Evolutionary conservation across 1,284 basidiomycete species (phyloP).

Genomic region (Sphaerobolus stellatus): DNA sequence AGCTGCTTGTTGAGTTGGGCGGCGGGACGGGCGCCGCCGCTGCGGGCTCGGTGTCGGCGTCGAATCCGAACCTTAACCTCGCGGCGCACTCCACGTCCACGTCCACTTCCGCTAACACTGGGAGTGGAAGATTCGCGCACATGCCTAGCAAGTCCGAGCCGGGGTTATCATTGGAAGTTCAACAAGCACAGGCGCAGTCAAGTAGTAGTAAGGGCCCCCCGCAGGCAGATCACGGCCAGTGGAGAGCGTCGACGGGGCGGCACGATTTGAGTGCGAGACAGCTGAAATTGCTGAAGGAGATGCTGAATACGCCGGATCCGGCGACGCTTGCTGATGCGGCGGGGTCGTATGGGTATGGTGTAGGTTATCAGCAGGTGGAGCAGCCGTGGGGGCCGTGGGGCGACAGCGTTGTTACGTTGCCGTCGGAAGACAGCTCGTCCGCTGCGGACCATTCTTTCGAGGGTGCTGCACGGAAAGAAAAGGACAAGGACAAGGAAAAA

Average conservation of each 20-base stretch:
- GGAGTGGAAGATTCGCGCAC: too few species aligned
- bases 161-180: slow-evolving; percentile 3
- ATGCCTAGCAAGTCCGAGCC: slow-evolving; percentile 10
- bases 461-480: too few species aligned
- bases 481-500: slow-evolving; percentile 18
- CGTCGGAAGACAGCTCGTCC: slow-evolving; percentile 56
- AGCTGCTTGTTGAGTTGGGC: slow-evolving; percentile 79
- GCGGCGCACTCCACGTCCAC: slow-evolving; percentile 17
- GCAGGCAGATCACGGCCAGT: slow-evolving; percentile 37
- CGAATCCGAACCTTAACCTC: slow-evolving; percentile 30
- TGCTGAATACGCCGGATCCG: slow-evolving; percentile 46
- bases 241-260: slow-evolving; percentile 75
- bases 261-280: slow-evolving; percentile 64
- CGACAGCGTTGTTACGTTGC: slow-evolving; percentile 70
- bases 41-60: slow-evolving; percentile 28
- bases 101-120: slow-evolving; percentile 12
- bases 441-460: slow-evolving; percentile 14
- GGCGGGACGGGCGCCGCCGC: slow-evolving; percentile 42
- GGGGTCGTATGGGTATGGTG: slow-evolving; percentile 8
- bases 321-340: slow-evolving; percentile 16
- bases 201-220: slow-evolving; percentile 35
- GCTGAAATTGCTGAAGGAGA: slow-evolving; percentile 46
- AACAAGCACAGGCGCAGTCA: slow-evolving; percentile 29
- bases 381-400: slow-evolving; percentile 45
- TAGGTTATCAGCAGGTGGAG: not conserved